Evolutionary conservation across 176 grass and related monocot genomes (phyloP), one percentile per base, ranked within the genome.

Genomic region (Carex parvula): DNA sequence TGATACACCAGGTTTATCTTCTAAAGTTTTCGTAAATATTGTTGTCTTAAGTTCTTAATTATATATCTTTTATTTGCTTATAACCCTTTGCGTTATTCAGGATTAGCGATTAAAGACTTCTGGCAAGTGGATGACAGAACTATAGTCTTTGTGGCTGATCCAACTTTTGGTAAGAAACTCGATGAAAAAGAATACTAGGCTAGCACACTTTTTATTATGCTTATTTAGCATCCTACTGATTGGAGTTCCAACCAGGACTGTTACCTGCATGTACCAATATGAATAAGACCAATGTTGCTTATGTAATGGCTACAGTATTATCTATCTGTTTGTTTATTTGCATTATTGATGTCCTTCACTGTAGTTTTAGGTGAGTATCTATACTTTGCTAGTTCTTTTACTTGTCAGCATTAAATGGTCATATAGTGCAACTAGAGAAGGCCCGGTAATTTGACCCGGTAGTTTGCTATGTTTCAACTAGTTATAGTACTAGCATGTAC

Each of bases 91-190:
- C 48, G 14, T 2, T 76, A 71, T 86, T 60, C 86, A 94, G 95
- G 95, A 87, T 84, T 92, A 76, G 95, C 95, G 84, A 87, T 98
- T 86, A 98, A 94, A 87, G 92, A 94, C 53, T 98, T 89, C 80
- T 98, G 95, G 95, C 84, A 93, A 88, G 95, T 98, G 59, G 95
- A 98, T 91, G 95, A 98, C 24, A 85, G 88, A 79, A 98, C 95
- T 60, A 89, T 98, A 29, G 92, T 98, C 29, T 94, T 98, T 33
- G 91, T 94, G 60, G 91, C 86, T 22, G 95, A 98, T 89, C 95
- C 92, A 81, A 93, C 88, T 67, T 98, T 98, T 70, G 92, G 95
- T 94, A 86, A 88, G 90, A 77, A 66, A 48, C 32, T 70, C 2
- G 4, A 77, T 62, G 56, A 50, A 77, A 16, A 76, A 77, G 6